phyloP scores from a whole-genome alignment of 768 basidiomycete species.

The Pholiota molesta region DNA sequence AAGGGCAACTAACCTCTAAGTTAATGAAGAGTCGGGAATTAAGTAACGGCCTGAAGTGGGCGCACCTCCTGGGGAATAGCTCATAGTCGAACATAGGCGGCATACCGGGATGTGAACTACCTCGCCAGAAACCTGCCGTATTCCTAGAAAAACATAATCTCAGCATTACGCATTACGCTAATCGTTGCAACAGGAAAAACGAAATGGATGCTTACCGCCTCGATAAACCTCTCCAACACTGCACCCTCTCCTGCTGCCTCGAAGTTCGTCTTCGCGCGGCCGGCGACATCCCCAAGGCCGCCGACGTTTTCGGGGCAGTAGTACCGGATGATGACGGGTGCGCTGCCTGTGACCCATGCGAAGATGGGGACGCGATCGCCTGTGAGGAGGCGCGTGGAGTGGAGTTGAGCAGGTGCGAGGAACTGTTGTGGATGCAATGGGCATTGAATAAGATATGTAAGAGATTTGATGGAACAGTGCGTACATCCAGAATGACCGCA shows the following conservation, averaged over 20 bases:
- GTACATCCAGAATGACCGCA: slow-evolving; percentile 1
- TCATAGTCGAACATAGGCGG: slow-evolving; percentile 6
- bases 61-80: slow-evolving; percentile 1
- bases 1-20: neutral
- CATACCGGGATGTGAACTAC: slow-evolving; percentile 4
- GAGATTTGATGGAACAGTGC: neutral
- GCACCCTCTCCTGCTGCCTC: neutral
- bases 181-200: neutral
- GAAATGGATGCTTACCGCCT: neutral
- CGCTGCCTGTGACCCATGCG: slow-evolving; percentile 6
- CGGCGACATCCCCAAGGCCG: neutral
- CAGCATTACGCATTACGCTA: neutral
- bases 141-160: neutral
- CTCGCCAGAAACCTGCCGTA: slow-evolving; percentile 2
- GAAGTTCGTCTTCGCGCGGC: slow-evolving; percentile 3
- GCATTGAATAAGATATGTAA: neutral
- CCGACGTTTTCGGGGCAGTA: slow-evolving; percentile 6
- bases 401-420: slow-evolving; percentile 2
- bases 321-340: slow-evolving; percentile 4
- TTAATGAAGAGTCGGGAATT: neutral
- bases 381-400: slow-evolving; percentile 1
- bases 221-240: slow-evolving; percentile 3
- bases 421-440: neutral
- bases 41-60: neutral
- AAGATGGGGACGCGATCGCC: slow-evolving; percentile 2